Percentiles rank a stretch among this genome's conserved stretches.
These are phyloP conservation scores for Trichoderma sp. DNA, from an alignment of 2,329 filamentous ascomycete genomes.

Conservation along the genomic window DNA sequence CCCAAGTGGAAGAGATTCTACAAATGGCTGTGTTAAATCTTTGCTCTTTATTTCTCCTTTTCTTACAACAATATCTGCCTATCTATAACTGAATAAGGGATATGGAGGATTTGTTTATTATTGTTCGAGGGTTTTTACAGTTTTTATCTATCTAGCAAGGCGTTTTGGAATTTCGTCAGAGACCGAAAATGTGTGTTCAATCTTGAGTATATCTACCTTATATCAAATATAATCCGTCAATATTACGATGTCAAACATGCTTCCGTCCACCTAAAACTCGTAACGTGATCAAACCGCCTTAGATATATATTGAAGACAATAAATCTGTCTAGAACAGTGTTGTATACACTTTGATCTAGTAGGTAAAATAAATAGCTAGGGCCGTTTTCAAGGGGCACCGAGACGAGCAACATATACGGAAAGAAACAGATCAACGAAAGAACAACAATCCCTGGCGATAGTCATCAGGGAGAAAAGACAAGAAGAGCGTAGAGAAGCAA, in stretches of 20 bases:
- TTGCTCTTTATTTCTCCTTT: neutral
- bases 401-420: neutral
- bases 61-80: neutral
- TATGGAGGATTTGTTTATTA: neutral
- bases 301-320: neutral
- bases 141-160: slow-evolving; percentile 1
- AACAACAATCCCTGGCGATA: neutral
- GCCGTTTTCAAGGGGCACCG: neutral
- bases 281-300: neutral
- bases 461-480: neutral
- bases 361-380: neutral
- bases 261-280: neutral
- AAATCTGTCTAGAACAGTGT: neutral
- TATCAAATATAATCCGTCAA: neutral
- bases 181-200: neutral
- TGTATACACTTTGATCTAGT: too few relatives aligned
- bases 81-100: neutral
- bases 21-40: slow-evolving; percentile 65
- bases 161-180: slow-evolving; percentile 2
- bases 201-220: neutral
- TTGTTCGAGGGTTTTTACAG: neutral
- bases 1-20: slow-evolving; percentile 76
- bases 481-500: neutral
- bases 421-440: neutral
- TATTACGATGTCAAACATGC: neutral